A percentile compares a stretch with the other conserved stretches of the same genome.
phyloP scores from a whole-genome alignment of 1,139 yeast genomes.

The Yamadazyma triangularis region DNA sequence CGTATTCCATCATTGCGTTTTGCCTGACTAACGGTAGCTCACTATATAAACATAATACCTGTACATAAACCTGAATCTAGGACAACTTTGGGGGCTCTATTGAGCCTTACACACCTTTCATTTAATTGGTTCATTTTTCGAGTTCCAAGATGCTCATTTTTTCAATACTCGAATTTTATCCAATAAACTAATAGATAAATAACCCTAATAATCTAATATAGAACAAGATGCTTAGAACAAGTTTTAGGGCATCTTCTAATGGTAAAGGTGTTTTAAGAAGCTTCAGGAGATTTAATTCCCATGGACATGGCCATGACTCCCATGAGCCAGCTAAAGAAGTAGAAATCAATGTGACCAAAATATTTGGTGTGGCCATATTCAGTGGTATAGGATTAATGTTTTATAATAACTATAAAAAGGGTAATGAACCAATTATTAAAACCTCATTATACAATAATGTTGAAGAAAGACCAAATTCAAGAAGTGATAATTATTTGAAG shows the following conservation, averaged over 20 bases:
- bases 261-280: conserved; percentile 5
- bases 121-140: conserved; percentile 8
- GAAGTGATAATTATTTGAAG: conserved; percentile 35
- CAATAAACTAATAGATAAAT: conserved; percentile 8
- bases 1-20: no score
- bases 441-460: conserved; percentile 37
- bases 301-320: conserved; percentile 23
- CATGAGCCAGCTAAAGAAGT: conserved; percentile 27
- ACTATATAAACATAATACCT: no score
- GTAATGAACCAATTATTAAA: conserved; percentile 36
- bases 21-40: no score
- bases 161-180: conserved; percentile 7
- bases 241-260: conserved; percentile 7
- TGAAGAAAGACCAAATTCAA: conserved; percentile 33
- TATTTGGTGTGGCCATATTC: conserved; percentile 39
- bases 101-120: conserved; percentile 2
- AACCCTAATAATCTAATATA: no score
- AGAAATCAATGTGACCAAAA: conserved; percentile 38
- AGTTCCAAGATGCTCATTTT: conserved; percentile 2
- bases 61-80: no score
- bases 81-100: background rate
- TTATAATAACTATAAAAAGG: conserved; percentile 32
- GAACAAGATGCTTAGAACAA: conserved; percentile 10
- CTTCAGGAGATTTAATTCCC: conserved; percentile 32
- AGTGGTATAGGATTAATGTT: conserved; percentile 36